Evolutionary conservation across 371 early-diverging fungal genomes (phyloP).

Genomic region (Mucor plumbeus): DNA sequence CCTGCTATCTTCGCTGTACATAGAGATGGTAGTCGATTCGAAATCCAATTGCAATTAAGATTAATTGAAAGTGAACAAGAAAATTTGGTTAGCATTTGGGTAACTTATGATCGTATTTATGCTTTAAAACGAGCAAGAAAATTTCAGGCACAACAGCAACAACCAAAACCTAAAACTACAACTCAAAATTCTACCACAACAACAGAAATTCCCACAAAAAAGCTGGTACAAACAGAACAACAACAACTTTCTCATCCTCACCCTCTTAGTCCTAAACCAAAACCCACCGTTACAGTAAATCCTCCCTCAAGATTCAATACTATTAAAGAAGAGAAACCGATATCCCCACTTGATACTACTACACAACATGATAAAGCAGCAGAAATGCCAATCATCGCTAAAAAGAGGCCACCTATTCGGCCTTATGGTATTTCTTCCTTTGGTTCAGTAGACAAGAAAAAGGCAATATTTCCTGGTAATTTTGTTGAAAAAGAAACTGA

Average conservation of each 20-base stretch:
- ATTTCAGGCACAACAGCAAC: not conserved
- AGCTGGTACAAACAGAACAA: not conserved
- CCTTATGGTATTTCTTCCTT: conserved; percentile 30
- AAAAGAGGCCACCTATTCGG: conserved; percentile 26
- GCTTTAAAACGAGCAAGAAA: conserved; percentile 21
- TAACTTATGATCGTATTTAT: conserved; percentile 67
- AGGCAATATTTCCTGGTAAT: conserved; percentile 17
- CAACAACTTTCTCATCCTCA: not conserved
- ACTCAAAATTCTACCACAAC: not conserved
- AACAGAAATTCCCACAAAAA: not conserved
- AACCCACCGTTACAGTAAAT: not conserved
- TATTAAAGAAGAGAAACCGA: not conserved
- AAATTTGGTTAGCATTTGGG: conserved; percentile 68
- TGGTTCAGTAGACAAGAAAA: conserved; percentile 25
- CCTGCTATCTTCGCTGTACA: conserved; percentile 68
- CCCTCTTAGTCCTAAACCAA: not conserved
- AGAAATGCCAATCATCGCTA: not conserved
- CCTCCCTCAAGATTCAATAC: not conserved
- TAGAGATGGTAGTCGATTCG: conserved; percentile 66
- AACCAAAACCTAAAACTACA: not conserved
- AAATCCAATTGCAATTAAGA: conserved; percentile 67
- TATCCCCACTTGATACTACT: not conserved
- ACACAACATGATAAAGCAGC: not conserved
- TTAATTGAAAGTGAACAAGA: conserved; percentile 61
- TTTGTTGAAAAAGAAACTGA: not conserved